These are phyloP conservation scores for Pythium grandisporangium DNA, from an alignment of 352 stramenopile species.

Conservation along the genomic window DNA sequence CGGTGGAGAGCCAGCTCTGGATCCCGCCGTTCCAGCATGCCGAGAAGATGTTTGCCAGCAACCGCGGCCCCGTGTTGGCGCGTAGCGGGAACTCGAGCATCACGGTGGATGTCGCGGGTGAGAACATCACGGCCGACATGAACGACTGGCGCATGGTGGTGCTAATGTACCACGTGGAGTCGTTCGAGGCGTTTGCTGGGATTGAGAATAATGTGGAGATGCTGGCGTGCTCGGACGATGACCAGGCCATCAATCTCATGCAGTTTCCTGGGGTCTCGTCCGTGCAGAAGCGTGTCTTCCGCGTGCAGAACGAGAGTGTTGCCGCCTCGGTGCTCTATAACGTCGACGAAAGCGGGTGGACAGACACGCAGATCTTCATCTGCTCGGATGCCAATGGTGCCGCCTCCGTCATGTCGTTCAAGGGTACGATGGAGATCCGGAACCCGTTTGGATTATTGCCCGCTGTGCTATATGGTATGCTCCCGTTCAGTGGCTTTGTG, in stretches of 20 bases:
- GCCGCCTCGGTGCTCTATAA: constrained; percentile 38
- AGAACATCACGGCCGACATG: constrained; percentile 66
- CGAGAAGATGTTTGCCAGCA: constrained; percentile 79
- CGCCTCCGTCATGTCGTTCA: constrained; percentile 46
- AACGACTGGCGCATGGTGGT: constrained; percentile 64
- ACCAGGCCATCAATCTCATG: constrained; percentile 8
- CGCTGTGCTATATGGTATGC: constrained; percentile 75
- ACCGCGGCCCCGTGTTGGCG: constrained; percentile 60
- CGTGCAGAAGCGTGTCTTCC: constrained; percentile 54
- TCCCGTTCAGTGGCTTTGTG: constrained; percentile 75
- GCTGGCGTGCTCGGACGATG: constrained; percentile 45
- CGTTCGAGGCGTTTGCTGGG: constrained; percentile 42
- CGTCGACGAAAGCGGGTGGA: constrained; percentile 63
- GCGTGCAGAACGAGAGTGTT: constrained; percentile 45
- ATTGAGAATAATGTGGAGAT: constrained; percentile 69
- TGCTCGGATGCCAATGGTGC: constrained; percentile 46
- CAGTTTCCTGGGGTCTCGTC: constrained; percentile 54
- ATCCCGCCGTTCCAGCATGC: constrained; percentile 74
- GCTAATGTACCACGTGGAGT: constrained; percentile 80
- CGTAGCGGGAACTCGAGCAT: constrained; percentile 53
- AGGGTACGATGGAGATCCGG: constrained; percentile 61
- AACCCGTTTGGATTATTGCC: constrained; percentile 80
- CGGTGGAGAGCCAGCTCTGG: constrained; percentile 58
- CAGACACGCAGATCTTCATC: constrained; percentile 73
- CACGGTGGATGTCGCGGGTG: constrained; percentile 55